Evolutionary conservation across 2,329 filamentous ascomycete species (phyloP), one percentile per base, ranked within the genome.

Genomic region (Aspergillus carbonarius): DNA sequence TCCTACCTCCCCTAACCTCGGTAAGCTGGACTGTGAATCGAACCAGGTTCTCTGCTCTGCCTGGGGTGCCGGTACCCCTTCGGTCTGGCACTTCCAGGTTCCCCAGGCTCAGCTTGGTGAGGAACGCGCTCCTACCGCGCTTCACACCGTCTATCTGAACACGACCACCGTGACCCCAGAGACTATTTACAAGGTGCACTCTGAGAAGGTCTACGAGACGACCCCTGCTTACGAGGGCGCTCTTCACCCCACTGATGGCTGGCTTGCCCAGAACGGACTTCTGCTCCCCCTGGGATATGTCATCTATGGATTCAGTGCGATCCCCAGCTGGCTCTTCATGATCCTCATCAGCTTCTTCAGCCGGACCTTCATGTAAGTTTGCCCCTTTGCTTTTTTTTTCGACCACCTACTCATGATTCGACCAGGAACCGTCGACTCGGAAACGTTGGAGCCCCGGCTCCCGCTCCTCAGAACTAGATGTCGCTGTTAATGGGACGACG

Each of bases 271-370:
- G 72, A 78, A 79, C 66, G 76, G 79, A 40, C 72, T 88, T 52
- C 79, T 77, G 42, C 71, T 85, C 55, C 81, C 82, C 15, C 68
- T 85, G 35, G 86, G 81, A 6, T 87, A 86, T 63, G 70, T 78
- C 44, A 78, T 87, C 55, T 87, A 78, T 71, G 81, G 70, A 30
- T 81, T 88, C 68, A 77, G 80, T 34, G 77, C 80, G 72, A 79
- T 88, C 64, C 86, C 86, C 3, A 86, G 82, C 66, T 88, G 86
- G 86, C 68, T 83, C 58, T 82, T 87, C 62, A 88, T 88, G 86
- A 81, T 88, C 63, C 72, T 79, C 42, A 83, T 88, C 72, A 85
- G 81, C 55, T 83, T 88, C 72, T 68, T 85, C 66, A 86, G 82
- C 75, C 77, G 85, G 66, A 81, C 79, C 12, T 76, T 88, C 70